Evolutionary conservation across 345 rosid genomes (phyloP).

Genomic region (Dipteronia dyeriana): DNA sequence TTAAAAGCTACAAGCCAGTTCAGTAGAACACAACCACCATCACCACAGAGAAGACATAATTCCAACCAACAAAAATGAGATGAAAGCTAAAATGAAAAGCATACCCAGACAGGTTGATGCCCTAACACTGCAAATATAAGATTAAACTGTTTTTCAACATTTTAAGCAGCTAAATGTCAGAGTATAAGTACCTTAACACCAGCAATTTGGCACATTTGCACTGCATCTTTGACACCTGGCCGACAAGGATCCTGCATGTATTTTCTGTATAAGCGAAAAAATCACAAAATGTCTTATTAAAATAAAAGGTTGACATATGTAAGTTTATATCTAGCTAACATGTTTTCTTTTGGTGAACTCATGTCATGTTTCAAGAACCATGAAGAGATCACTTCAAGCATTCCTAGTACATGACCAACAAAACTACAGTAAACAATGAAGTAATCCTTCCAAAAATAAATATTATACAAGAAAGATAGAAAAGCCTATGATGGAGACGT

Average conservation of each 20-base stretch:
- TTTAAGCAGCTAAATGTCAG: not conserved
- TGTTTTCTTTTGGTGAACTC: not conserved
- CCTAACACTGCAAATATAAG: not conserved
- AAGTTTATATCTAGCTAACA: not conserved
- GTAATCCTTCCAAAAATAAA: not conserved
- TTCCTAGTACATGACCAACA: not conserved
- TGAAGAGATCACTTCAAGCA: not conserved
- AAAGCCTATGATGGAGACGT: not conserved
- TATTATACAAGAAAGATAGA: not conserved
- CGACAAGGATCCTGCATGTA: constrained; percentile 93
- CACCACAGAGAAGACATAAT: not conserved
- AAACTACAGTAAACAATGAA: constrained; percentile 9
- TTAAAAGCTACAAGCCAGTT: not conserved
- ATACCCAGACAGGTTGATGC: not conserved
- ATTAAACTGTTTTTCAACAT: not conserved
- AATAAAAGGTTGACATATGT: not conserved
- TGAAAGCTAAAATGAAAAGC: not conserved
- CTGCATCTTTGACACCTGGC: constrained; percentile 73
- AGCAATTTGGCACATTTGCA: constrained; percentile 71
- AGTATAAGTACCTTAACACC: constrained; percentile 74
- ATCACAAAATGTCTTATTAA: not conserved
- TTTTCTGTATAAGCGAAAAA: constrained; percentile 10
- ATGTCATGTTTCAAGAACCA: not conserved
- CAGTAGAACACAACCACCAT: not conserved
- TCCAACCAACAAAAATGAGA: not conserved